Conservation (phyloP, 2,329 filamentous ascomycete genomes). For the Thyridium curvatum region DNA sequence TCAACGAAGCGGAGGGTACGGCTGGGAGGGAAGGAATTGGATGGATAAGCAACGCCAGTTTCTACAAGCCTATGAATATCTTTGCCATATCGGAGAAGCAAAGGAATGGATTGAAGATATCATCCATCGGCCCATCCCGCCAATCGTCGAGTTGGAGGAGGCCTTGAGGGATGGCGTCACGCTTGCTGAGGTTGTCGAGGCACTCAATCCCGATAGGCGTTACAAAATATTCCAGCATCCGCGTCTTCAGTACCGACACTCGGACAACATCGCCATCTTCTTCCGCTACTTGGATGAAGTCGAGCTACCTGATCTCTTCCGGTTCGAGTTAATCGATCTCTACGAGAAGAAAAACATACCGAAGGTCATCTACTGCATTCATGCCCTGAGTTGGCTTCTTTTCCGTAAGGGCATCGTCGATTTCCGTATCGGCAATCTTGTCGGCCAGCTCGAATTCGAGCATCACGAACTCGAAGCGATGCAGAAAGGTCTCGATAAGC, state of each 20-base stretch:
- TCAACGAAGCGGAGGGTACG: conserved; percentile 45
- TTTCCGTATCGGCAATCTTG: conserved; percentile 93
- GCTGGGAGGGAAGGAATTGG: conserved; percentile 85
- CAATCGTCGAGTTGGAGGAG: conserved; percentile 91
- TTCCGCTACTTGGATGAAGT: conserved; percentile 90
- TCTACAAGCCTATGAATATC: conserved; percentile 93
- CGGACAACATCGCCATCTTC: conserved; percentile 95
- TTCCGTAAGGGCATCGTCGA: conserved; percentile 92
- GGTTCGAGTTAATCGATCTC: conserved; percentile 93
- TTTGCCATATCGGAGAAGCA: conserved; percentile 97
- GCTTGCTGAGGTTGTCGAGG: conserved; percentile 86
- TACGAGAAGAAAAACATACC: conserved; percentile 99
- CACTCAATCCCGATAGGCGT: conserved; percentile 70
- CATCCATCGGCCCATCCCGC: conserved; percentile 76
- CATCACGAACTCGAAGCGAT: conserved; percentile 96
- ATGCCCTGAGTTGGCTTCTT: conserved; percentile 94
- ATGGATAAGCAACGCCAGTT: conserved; percentile 99
- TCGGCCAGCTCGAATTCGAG: conserved; percentile 94
- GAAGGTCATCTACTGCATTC: conserved; percentile 98
- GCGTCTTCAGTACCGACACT: conserved; percentile 88
- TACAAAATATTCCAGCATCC: conserved; percentile 80
- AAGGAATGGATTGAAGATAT: conserved; percentile 98
- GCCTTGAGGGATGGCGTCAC: conserved; percentile 89
- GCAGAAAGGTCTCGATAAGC: conserved; percentile 93
- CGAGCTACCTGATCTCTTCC: conserved; percentile 88